A percentile compares a stretch with the other conserved stretches of the same genome.
phyloP scores from a whole-genome alignment of 208 protist genomes.

The Leishmania martiniquensis region DNA sequence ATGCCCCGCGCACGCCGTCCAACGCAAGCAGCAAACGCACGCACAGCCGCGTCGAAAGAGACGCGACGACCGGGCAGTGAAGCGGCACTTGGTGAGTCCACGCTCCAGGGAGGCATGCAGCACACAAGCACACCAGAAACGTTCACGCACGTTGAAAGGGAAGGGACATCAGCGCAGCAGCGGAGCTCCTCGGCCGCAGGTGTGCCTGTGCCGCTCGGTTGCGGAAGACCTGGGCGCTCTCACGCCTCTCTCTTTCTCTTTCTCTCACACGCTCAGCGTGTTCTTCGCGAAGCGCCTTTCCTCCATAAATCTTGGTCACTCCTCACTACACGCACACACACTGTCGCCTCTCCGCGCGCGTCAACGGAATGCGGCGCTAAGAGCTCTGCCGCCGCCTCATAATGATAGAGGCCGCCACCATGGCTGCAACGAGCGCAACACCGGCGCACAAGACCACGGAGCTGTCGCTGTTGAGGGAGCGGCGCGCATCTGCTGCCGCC shows the following conservation, averaged over 20 bases:
- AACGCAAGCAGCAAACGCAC: neutral
- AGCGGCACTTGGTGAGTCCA: neutral
- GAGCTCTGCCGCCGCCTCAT: conserved; percentile 16
- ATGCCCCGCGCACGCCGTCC: neutral
- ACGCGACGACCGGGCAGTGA: neutral
- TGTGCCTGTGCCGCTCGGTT: neutral
- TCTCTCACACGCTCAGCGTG: neutral
- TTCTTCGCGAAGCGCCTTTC: neutral
- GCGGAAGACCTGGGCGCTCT: neutral
- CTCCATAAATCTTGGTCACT: neutral
- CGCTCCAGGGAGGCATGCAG: neutral
- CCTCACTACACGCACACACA: too few species aligned
- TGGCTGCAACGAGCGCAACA: conserved; percentile 22
- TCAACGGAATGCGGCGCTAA: neutral
- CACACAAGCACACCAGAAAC: neutral
- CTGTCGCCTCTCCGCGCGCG: neutral
- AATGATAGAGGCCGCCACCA: conserved; percentile 31
- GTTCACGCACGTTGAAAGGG: neutral
- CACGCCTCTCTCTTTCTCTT: neutral
- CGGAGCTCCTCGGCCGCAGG: neutral
- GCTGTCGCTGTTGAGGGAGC: conserved; percentile 13
- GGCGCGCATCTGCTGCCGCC: conserved; percentile 15
- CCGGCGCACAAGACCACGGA: conserved; percentile 22
- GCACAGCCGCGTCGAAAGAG: neutral
- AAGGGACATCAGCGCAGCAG: neutral